These are phyloP conservation scores for Cardamine occulta DNA, from an alignment of 345 rosid species.

Conservation along the genomic window DNA sequence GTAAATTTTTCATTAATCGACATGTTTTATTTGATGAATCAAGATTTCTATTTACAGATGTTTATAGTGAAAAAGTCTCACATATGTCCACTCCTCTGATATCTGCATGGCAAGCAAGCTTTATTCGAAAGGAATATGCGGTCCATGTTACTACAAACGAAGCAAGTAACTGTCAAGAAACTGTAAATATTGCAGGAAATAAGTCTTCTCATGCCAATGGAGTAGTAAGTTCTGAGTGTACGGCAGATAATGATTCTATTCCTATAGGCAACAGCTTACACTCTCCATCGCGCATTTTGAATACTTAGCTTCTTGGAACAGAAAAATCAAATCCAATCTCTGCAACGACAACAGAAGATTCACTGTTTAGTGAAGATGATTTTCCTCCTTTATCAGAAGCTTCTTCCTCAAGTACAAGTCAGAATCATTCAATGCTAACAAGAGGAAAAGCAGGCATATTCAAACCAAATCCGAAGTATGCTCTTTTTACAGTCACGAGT, in stretches of 20 bases:
- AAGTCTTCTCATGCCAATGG: too few relatives aligned
- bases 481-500: background rate
- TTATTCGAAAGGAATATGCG: too few relatives aligned
- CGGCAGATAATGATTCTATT: background rate
- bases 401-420: too few relatives aligned
- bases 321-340: too few relatives aligned
- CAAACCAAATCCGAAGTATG: background rate
- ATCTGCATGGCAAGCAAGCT: background rate
- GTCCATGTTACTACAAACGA: too few relatives aligned
- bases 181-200: too few relatives aligned
- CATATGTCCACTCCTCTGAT: background rate
- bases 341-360: background rate
- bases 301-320: too few relatives aligned
- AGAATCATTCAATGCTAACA: background rate
- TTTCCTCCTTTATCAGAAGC: background rate
- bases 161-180: too few relatives aligned
- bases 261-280: background rate
- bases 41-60: background rate
- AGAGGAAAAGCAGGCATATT: background rate
- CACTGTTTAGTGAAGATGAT: background rate
- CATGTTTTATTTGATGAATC: background rate
- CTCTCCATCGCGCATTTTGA: too few relatives aligned
- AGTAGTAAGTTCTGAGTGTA: background rate
- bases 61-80: too few relatives aligned
- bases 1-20: background rate